Base-by-base conservation (phyloP, 2,329 filamentous ascomycete genomes). In the Xylaria sp. region DNA sequence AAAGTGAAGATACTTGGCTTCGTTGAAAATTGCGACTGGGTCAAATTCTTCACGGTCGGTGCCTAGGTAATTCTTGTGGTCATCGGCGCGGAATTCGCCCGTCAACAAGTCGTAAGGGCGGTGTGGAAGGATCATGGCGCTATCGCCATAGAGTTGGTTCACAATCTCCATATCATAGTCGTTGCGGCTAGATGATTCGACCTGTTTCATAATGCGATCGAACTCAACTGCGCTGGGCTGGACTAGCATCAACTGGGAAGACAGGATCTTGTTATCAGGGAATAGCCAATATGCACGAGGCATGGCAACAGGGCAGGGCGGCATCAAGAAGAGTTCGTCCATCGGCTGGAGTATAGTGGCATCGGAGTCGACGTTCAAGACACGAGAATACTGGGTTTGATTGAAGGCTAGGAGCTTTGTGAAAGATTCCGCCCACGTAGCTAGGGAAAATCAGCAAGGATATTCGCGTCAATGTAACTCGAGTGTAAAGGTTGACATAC, bases 281-380 rank as follows among this genome's bases (percentile, higher is more conserved):
- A 86, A 82, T 1, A 89, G 82, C 91, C 91, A 93, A 78, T 93
- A 93, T 9, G 91, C 91, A 39, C 89, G 86, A 1, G 91, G 90
- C 86, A 93, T 90, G 2, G 90, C 90, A 3, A 91, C 85, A 0
- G 86, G 82, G 0, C 86, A 84, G 1, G 81, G 77, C 0, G 91
- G 91, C 1, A 91, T 82, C 33, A 91, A 85, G 79, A 94, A 94
- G 0, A 93, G 83, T 64, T 93, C 90, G 73, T 94, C 91, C 83
- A 93, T 86, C 25, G 83, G 80, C 68, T 89, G 83, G 3, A 91
- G 83, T 2, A 93, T 80, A 1, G 86, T 86, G 25, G 88, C 83
- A 75, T 93, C 91, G 9, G 89, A 90, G 77, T 93, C 83, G 0
- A 85, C 77, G 56, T 89, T 88, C 8, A 82, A 72, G 1, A 85